These are phyloP conservation scores for Helicostylum pulchrum DNA, from an alignment of 192 early-diverging fungal species.

Conservation along the genomic window DNA sequence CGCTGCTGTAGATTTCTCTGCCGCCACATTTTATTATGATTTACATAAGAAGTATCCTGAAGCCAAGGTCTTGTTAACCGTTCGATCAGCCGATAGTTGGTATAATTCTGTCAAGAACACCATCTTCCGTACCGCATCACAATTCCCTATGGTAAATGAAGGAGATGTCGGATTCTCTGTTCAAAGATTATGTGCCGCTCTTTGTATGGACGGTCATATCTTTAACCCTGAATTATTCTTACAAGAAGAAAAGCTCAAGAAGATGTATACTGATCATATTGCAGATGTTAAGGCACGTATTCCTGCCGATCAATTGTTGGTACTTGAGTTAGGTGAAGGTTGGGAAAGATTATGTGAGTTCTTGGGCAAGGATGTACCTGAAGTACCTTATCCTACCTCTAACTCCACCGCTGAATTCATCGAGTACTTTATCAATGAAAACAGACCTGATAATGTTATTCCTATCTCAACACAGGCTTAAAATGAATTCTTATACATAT, in stretches of 20 bases:
- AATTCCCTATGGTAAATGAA: not conserved
- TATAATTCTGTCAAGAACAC: slow-evolving; percentile 19
- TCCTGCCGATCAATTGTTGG: slow-evolving; percentile 1
- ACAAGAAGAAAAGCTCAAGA: slow-evolving; percentile 1
- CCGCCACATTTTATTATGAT: slow-evolving; percentile 18
- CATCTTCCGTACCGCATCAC: not conserved
- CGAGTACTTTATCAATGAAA: not conserved
- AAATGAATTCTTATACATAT: too few relatives aligned
- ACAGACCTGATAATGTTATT: too few relatives aligned
- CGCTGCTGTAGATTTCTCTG: slow-evolving; percentile 23
- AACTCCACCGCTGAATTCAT: not conserved
- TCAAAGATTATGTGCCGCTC: not conserved
- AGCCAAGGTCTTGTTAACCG: slow-evolving; percentile 26
- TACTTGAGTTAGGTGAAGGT: slow-evolving; percentile 12
- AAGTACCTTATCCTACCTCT: slow-evolving; percentile 7
- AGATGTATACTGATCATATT: slow-evolving; percentile 4
- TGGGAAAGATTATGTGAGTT: slow-evolving; percentile 10
- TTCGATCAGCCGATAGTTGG: slow-evolving; percentile 20
- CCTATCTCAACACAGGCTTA: too few relatives aligned
- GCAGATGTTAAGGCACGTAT: slow-evolving; percentile 8
- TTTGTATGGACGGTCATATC: not conserved
- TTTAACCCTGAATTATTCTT: not conserved
- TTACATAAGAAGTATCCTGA: slow-evolving; percentile 24
- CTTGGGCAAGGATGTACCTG: slow-evolving; percentile 5
- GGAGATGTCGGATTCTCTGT: not conserved